Evolutionary conservation across 139 green algal genomes (phyloP).

Genomic region (Trebouxia sp.): DNA sequence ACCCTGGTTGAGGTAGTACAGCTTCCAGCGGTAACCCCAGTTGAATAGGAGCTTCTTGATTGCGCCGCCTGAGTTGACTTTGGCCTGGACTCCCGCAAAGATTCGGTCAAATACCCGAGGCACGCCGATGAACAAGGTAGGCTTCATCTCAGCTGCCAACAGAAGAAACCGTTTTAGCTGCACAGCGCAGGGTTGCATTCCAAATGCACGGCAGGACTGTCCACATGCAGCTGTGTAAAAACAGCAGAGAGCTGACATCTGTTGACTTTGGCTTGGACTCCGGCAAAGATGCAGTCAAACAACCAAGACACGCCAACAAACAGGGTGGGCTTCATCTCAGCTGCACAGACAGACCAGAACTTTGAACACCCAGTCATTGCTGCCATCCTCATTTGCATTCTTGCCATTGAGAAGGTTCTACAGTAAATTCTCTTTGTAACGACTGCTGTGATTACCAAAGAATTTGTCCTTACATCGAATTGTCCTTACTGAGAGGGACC

Average conservation of each 20-base stretch:
- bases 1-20: constrained; percentile 62
- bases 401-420: neutral
- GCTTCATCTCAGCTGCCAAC: constrained; percentile 63
- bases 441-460: too few relatives aligned
- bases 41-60: constrained; percentile 81
- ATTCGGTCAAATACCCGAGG: constrained; percentile 97
- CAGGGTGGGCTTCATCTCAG: neutral
- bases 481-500: too few relatives aligned
- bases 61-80: constrained; percentile 42
- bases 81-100: constrained; percentile 72
- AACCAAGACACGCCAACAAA: neutral
- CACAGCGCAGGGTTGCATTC: too few relatives aligned
- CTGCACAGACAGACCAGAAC: neutral
- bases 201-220: neutral
- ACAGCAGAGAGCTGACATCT: neutral
- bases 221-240: neutral
- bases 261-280: neutral
- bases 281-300: neutral
- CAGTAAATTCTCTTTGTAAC: too few relatives aligned
- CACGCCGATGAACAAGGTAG: constrained; percentile 90
- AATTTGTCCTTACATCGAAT: too few relatives aligned
- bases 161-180: neutral
- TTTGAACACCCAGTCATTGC: neutral
- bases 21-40: constrained; percentile 73
- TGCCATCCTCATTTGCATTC: neutral